A percentile compares a stretch with the other conserved stretches of the same genome.
Conservation (phyloP, 176 grass and related monocot species). For the Paspalum notatum region DNA sequence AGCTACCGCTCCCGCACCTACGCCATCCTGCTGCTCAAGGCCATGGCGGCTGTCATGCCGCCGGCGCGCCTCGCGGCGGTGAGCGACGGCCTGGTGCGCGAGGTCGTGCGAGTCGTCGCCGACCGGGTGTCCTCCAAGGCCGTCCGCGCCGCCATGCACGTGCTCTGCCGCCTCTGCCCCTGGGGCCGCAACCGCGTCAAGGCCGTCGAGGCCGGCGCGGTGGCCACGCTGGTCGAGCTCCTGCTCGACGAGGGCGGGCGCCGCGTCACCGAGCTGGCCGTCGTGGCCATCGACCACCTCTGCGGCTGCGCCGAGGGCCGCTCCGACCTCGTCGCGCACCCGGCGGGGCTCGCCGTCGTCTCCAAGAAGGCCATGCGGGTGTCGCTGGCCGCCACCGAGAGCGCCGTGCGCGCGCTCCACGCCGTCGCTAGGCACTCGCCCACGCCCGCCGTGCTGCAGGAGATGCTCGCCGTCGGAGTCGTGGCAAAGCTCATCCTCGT, state of each 20-base stretch:
- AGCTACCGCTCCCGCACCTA: constrained; percentile 64
- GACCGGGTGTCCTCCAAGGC: constrained; percentile 63
- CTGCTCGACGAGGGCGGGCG: constrained; percentile 53
- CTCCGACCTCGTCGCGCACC: constrained; percentile 60
- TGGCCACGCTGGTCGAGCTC: constrained; percentile 58
- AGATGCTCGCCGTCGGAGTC: constrained; percentile 76
- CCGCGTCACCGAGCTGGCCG: constrained; percentile 48
- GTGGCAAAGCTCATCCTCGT: constrained; percentile 69
- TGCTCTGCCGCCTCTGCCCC: constrained; percentile 48
- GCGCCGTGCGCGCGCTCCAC: constrained; percentile 63
- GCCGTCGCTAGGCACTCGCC: constrained; percentile 56
- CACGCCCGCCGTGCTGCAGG: constrained; percentile 57
- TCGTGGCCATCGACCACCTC: constrained; percentile 68
- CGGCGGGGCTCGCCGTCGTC: constrained; percentile 72
- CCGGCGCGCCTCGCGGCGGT: constrained; percentile 34
- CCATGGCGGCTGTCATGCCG: constrained; percentile 27
- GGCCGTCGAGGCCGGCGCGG: constrained; percentile 63
- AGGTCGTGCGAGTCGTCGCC: constrained; percentile 47
- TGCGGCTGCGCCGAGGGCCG: constrained; percentile 81
- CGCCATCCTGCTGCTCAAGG: constrained; percentile 56
- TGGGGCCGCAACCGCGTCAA: constrained; percentile 66
- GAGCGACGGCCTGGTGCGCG: constrained; percentile 44
- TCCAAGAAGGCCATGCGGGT: constrained; percentile 74
- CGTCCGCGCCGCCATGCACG: constrained; percentile 62
- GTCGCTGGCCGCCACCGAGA: constrained; percentile 48